Conservation (phyloP, 2,329 filamentous ascomycete species). For the Cucurbitaria berberidis region DNA sequence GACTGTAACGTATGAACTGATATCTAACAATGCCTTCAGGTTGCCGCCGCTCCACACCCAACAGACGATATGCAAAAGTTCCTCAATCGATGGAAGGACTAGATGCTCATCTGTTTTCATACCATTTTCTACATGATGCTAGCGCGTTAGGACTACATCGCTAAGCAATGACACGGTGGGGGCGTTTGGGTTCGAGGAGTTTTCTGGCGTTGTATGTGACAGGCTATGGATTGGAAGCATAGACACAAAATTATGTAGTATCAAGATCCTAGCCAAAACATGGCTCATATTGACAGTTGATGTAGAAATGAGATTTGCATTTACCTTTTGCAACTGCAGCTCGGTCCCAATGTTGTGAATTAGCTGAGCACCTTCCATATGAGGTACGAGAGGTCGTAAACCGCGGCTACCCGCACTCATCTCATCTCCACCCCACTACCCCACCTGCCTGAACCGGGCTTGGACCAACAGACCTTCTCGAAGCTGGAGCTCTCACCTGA, state of each 20-base stretch:
- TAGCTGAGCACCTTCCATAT: conserved; percentile 27
- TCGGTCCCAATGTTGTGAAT: background rate
- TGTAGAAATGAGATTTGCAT: background rate
- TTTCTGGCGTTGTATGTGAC: background rate
- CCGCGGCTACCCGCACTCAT: conserved; percentile 33
- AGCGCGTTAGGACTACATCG: conserved; percentile 2
- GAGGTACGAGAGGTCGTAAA: conserved; percentile 12
- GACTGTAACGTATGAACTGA: background rate
- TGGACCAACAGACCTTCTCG: conserved; percentile 19
- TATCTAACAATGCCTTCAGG: conserved; percentile 49
- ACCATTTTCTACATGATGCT: conserved; percentile 4
- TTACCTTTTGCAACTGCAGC: background rate
- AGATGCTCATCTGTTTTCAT: conserved; percentile 9
- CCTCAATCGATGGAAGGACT: conserved; percentile 66
- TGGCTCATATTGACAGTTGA: background rate
- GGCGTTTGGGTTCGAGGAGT: conserved; percentile 14
- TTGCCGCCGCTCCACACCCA: conserved; percentile 59
- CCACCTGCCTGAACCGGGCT: conserved; percentile 21
- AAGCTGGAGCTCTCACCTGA: no score
- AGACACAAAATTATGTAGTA: conserved; percentile 14
- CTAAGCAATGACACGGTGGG: conserved; percentile 1
- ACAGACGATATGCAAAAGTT: conserved; percentile 63
- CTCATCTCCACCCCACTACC: conserved; percentile 31
- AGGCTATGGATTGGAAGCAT: conserved; percentile 1
- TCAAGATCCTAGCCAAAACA: conserved; percentile 4